Evolutionary conservation across 352 stramenopile species (phyloP).

Genomic region (Lagenidium giganteum): DNA sequence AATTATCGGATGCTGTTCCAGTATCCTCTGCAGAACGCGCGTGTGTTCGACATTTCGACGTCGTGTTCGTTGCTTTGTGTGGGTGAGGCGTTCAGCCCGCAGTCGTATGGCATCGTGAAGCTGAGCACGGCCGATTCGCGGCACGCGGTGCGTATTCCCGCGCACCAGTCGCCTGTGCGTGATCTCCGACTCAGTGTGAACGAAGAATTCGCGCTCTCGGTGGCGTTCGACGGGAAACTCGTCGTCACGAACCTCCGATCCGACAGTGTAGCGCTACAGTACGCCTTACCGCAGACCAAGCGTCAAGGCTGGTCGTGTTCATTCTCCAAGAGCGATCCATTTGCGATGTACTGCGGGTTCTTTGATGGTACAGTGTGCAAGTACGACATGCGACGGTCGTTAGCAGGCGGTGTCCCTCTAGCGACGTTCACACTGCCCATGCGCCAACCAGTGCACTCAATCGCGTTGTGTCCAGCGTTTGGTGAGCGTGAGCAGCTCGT

Average conservation of each 20-base stretch:
- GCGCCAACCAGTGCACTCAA: conserved; percentile 12
- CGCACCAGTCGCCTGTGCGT: conserved; percentile 44
- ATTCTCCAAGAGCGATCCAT: conserved; percentile 11
- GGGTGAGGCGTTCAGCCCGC: conserved; percentile 28
- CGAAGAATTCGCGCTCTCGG: conserved; percentile 31
- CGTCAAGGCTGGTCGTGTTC: conserved; percentile 30
- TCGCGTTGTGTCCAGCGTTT: conserved; percentile 6
- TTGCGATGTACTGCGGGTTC: conserved; percentile 16
- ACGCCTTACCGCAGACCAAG: conserved; percentile 23
- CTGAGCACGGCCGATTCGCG: conserved; percentile 30
- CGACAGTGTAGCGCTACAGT: conserved; percentile 33
- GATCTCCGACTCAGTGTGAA: conserved; percentile 41
- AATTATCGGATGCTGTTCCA: conserved; percentile 40
- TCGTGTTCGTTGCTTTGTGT: conserved; percentile 49
- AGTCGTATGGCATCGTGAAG: conserved; percentile 36
- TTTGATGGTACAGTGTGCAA: conserved; percentile 11
- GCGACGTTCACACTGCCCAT: conserved; percentile 7
- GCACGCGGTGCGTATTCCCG: conserved; percentile 18
- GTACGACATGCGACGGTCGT: conserved; percentile 15
- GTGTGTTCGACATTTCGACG: conserved; percentile 46
- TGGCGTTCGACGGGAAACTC: conserved; percentile 60
- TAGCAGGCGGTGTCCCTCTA: background rate
- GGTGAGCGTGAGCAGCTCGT: conserved; percentile 7
- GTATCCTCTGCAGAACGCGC: conserved; percentile 28
- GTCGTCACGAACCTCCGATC: conserved; percentile 37